phyloP scores from a whole-genome alignment of 2,329 filamentous ascomycete genomes.

The Neopestalotiopsis sp. region DNA sequence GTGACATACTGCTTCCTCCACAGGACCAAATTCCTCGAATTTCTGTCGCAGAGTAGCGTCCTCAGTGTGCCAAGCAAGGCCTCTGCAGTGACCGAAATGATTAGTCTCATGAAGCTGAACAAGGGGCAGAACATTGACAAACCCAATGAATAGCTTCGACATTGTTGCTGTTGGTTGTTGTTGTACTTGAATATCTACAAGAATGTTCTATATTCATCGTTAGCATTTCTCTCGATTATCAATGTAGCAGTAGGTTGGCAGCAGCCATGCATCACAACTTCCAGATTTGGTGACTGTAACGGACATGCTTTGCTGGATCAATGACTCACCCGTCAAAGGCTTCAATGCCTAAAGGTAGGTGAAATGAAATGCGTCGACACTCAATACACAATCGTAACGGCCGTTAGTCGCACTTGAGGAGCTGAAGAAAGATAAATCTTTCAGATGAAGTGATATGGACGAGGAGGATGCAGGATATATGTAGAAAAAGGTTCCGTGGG shows the following conservation, averaged over 20 bases:
- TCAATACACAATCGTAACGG: constrained; percentile 17
- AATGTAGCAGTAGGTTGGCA: neutral
- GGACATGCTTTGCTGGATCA: neutral
- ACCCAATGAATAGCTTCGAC: constrained; percentile 97
- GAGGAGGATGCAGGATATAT: constrained; percentile 8
- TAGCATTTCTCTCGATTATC: neutral
- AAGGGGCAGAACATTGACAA: constrained; percentile 43
- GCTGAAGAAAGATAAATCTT: neutral
- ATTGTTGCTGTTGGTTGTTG: constrained; percentile 51
- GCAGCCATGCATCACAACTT: neutral
- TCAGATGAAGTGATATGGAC: neutral
- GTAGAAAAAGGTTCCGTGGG: constrained; percentile 20
- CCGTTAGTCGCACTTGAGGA: constrained; percentile 9
- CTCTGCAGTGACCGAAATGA: constrained; percentile 56
- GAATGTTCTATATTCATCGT: neutral
- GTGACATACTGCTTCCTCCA: constrained; percentile 93
- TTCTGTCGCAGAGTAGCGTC: constrained; percentile 85
- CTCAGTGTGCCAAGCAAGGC: constrained; percentile 98
- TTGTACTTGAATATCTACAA: constrained; percentile 1
- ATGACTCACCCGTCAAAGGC: neutral
- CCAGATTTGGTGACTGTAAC: neutral
- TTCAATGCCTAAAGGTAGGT: neutral
- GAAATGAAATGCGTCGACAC: neutral
- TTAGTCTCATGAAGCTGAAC: constrained; percentile 15
- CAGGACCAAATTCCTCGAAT: constrained; percentile 87